Percentiles rank a stretch among this genome's conserved stretches.
These are phyloP conservation scores for Athelia psychrophila DNA, from an alignment of 1,284 basidiomycete genomes.

Conservation along the genomic window DNA sequence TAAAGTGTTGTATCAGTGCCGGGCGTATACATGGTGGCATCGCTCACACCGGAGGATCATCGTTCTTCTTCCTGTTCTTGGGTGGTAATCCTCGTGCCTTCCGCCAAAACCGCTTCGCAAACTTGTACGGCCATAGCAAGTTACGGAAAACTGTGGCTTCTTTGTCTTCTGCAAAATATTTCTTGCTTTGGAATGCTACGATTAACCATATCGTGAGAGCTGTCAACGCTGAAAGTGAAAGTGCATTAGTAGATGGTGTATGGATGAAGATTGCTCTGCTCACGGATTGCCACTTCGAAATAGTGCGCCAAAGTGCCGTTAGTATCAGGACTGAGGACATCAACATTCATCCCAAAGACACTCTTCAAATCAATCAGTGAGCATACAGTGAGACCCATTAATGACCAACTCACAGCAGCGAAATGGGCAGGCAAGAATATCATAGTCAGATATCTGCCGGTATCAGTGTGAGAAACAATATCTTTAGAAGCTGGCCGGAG, in stretches of 20 bases:
- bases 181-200: constrained; percentile 29
- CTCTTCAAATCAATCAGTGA: constrained; percentile 10
- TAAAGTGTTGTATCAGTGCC: too few species aligned
- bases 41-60: too few species aligned
- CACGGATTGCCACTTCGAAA: neutral
- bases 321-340: constrained; percentile 26
- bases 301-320: constrained; percentile 33
- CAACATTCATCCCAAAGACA: constrained; percentile 44
- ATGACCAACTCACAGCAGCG: neutral
- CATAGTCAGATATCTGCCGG: constrained; percentile 1
- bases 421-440: neutral
- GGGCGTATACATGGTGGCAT: too few species aligned
- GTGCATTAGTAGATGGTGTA: neutral
- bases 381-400: neutral
- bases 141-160: neutral
- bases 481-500: neutral
- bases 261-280: neutral
- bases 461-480: neutral
- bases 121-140: neutral
- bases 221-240: constrained; percentile 25
- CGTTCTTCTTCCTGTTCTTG: too few species aligned
- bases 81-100: too few species aligned
- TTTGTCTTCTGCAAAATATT: neutral
- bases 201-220: constrained; percentile 38
- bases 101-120: neutral